phyloP scores from a whole-genome alignment of 148 eudicot species.

The Vaccinium vitisidaea region DNA sequence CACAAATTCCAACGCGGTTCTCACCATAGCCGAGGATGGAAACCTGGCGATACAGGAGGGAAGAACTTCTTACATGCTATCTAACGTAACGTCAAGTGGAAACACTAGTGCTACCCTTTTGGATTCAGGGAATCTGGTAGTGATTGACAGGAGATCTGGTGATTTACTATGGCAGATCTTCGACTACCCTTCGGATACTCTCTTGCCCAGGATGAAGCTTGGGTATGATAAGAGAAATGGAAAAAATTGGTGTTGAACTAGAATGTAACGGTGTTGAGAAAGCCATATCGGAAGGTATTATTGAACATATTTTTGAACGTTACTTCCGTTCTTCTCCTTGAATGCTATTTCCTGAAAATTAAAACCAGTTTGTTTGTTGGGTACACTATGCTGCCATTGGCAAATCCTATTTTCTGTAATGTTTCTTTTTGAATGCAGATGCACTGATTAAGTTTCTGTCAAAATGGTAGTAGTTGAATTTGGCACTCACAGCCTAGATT shows the following conservation, averaged over 20 bases:
- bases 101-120: neutral
- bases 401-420: no score
- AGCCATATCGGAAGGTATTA: neutral
- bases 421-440: no score
- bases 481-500: no score
- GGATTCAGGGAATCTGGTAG: neutral
- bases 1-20: neutral
- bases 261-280: neutral
- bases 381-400: neutral
- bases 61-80: neutral
- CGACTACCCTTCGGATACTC: neutral
- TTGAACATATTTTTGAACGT: no score
- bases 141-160: neutral
- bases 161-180: neutral
- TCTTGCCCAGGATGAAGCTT: neutral
- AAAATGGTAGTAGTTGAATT: no score
- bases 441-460: no score
- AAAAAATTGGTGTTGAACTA: neutral
- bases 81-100: conserved; percentile 1
- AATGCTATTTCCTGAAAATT: neutral
- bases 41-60: conserved; percentile 21
- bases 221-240: neutral
- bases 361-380: neutral
- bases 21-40: conserved; percentile 15
- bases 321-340: neutral